These are phyloP conservation scores for Pisolithus thermaeus DNA, from an alignment of 1,284 basidiomycete genomes.

Conservation along the genomic window DNA sequence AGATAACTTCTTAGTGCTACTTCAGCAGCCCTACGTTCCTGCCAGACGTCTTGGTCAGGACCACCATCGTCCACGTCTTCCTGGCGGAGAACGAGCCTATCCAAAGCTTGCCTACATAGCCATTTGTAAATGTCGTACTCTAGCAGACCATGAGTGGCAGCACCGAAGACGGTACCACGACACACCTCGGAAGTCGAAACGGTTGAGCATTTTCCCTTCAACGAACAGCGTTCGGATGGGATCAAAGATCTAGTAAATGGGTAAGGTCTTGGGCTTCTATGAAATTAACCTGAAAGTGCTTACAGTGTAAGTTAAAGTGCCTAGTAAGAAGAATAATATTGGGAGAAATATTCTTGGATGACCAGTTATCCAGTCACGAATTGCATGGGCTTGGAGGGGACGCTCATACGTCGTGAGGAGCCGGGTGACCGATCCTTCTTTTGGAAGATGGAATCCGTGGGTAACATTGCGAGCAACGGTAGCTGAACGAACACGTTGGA, in stretches of 20 bases:
- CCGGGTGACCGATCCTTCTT: constrained; percentile 38
- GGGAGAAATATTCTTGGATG: constrained; percentile 90
- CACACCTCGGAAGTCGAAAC: constrained; percentile 72
- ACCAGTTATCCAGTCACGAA: constrained; percentile 77
- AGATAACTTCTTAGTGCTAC: constrained; percentile 66
- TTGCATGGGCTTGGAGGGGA: constrained; percentile 71
- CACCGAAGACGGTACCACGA: neutral
- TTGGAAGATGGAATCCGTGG: constrained; percentile 58
- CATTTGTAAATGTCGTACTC: constrained; percentile 64
- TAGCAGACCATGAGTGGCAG: constrained; percentile 25
- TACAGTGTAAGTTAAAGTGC: constrained; percentile 84
- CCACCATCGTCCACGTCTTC: constrained; percentile 8
- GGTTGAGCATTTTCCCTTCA: constrained; percentile 75
- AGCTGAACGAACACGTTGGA: constrained; percentile 61
- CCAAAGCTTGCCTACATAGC: constrained; percentile 54
- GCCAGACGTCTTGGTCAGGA: constrained; percentile 56
- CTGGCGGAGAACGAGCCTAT: constrained; percentile 36
- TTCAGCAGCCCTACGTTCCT: constrained; percentile 77
- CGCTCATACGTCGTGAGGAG: constrained; percentile 67
- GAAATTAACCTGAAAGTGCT: constrained; percentile 22
- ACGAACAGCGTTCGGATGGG: constrained; percentile 86
- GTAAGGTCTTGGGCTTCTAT: neutral
- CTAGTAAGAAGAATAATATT: constrained; percentile 80
- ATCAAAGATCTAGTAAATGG: constrained; percentile 71
- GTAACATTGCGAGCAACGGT: constrained; percentile 82